Conservation (phyloP, 1,284 basidiomycete genomes). For the Xanthoconium separans region DNA sequence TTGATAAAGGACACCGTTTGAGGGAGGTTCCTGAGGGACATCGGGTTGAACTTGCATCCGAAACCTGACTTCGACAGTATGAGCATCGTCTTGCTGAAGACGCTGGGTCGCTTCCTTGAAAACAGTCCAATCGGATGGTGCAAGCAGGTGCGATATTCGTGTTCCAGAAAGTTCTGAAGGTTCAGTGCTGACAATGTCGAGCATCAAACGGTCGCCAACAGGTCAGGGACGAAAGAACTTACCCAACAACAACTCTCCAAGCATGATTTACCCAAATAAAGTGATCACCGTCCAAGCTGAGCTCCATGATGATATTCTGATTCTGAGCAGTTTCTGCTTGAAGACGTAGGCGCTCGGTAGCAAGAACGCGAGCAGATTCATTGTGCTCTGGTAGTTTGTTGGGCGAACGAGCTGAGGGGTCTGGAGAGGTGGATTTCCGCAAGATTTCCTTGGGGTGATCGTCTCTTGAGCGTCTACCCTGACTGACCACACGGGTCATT, state of each 20-base stretch:
- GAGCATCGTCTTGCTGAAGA: conserved; percentile 88
- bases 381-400: conserved; percentile 52
- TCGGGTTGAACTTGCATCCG: conserved; percentile 73
- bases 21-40: conserved; percentile 49
- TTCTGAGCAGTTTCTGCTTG: conserved; percentile 92
- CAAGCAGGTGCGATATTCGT: conserved; percentile 81
- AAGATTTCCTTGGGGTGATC: conserved; percentile 52
- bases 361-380: conserved; percentile 75
- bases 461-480: conserved; percentile 55
- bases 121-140: conserved; percentile 80
- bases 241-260: conserved; percentile 93
- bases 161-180: conserved; percentile 79
- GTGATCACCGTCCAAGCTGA: conserved; percentile 91
- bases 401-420: conserved; percentile 34
- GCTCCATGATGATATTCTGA: conserved; percentile 94
- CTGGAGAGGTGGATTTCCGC: conserved; percentile 35
- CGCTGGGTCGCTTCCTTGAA: conserved; percentile 88
- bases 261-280: conserved; percentile 94
- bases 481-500: conserved; percentile 47
- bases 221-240: conserved; percentile 31
- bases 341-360: conserved; percentile 79
- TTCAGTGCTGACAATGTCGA: conserved; percentile 59
- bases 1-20: conserved; percentile 64
- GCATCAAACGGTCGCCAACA: conserved; percentile 11
- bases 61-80: conserved; percentile 93